These are phyloP conservation scores for Penicillium cataractarum DNA, from an alignment of 495 filamentous ascomycete genomes.

Conservation along the genomic window DNA sequence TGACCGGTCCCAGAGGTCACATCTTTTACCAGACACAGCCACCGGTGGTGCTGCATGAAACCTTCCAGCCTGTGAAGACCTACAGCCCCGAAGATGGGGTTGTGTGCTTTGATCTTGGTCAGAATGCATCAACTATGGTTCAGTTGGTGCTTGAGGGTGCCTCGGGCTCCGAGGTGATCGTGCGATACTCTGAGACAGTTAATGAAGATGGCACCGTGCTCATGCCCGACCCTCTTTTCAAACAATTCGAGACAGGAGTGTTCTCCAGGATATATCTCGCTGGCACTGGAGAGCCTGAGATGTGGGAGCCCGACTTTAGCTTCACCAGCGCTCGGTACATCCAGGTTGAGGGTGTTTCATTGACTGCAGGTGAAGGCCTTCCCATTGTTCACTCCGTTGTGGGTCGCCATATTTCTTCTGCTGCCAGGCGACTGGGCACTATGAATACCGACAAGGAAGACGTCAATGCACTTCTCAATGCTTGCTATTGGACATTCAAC, in stretches of 20 bases:
- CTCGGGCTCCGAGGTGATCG: conserved; percentile 28
- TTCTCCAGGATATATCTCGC: conserved; percentile 29
- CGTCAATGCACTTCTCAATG: conserved; percentile 30
- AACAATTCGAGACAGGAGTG: conserved; percentile 33
- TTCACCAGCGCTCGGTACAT: conserved; percentile 38
- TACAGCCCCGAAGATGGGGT: conserved; percentile 18
- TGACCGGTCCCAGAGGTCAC: conserved; percentile 32
- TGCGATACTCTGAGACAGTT: conserved; percentile 33
- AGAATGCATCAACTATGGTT: conserved; percentile 32
- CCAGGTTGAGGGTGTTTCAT: conserved; percentile 30
- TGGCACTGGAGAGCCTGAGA: conserved; percentile 29
- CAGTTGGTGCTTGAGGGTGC: conserved; percentile 22
- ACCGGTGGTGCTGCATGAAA: conserved; percentile 32
- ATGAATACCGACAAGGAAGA: conserved; percentile 36
- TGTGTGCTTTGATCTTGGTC: conserved; percentile 31
- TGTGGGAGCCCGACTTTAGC: conserved; percentile 34
- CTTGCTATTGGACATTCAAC: conserved; percentile 31
- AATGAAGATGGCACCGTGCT: conserved; percentile 29
- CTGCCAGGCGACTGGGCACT: conserved; percentile 26
- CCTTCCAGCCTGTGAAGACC: conserved; percentile 25
- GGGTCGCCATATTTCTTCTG: conserved; percentile 33
- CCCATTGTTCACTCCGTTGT: conserved; percentile 28
- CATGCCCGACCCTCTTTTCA: conserved; percentile 38
- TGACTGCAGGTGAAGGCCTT: conserved; percentile 16
- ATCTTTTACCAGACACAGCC: conserved; percentile 33